A percentile compares a stretch with the other conserved stretches of the same genome.
Conservation (phyloP, 129 eudicot species). For the Solidago caesia region DNA sequence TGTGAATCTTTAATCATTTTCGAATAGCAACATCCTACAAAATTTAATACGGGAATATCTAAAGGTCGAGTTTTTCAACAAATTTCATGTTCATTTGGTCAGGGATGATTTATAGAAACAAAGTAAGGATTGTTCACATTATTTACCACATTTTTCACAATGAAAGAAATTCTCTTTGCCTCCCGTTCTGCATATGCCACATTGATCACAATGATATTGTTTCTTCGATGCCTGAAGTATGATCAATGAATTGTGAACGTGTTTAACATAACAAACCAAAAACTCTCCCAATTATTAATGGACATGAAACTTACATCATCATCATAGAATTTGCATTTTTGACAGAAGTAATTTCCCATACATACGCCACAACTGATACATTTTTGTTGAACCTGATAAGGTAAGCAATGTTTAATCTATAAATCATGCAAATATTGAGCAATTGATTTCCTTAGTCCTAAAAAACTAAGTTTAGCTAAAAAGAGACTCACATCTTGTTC, state of each 20-base stretch:
- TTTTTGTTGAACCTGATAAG: constrained; percentile 59
- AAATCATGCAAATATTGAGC: neutral
- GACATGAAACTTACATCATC: constrained; percentile 55
- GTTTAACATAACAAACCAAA: neutral
- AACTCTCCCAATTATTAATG: neutral
- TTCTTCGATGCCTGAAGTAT: constrained; percentile 62
- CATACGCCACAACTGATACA: constrained; percentile 69
- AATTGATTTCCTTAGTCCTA: neutral
- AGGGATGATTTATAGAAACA: neutral
- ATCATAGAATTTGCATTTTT: constrained; percentile 68
- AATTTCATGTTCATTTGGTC: neutral
- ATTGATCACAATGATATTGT: constrained; percentile 82
- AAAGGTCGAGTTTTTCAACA: neutral
- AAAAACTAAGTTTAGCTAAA: neutral
- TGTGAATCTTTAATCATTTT: constrained; percentile 51
- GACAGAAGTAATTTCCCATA: constrained; percentile 79
- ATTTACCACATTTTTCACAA: constrained; percentile 63
- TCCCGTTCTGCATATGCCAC: constrained; percentile 87
- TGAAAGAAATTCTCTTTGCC: constrained; percentile 74
- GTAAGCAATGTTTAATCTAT: neutral
- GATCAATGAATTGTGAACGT: neutral
- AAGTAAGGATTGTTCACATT: neutral
- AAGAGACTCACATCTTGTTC: constrained; percentile 75
- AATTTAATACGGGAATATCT: neutral
- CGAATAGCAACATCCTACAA: constrained; percentile 62